These are phyloP conservation scores for Thelephora ganbajun DNA, from an alignment of 768 basidiomycete genomes.

Conservation along the genomic window DNA sequence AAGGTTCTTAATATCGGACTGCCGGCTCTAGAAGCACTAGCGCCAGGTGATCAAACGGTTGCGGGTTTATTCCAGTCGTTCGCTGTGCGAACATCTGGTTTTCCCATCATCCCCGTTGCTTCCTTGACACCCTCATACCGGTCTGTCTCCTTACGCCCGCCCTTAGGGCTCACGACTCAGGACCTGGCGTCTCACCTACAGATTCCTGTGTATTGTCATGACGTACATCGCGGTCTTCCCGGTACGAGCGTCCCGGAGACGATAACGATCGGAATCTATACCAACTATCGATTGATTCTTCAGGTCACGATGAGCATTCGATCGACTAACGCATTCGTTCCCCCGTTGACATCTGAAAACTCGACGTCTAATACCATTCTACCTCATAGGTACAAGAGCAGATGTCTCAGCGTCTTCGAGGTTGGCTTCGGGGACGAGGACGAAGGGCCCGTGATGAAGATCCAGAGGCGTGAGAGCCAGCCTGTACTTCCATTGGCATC, in stretches of 20 bases:
- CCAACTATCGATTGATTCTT: neutral
- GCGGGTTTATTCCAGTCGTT: slow-evolving; percentile 41
- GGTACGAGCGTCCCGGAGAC: slow-evolving; percentile 8
- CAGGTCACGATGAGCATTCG: slow-evolving; percentile 52
- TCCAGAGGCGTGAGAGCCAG: slow-evolving; percentile 30
- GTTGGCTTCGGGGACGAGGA: slow-evolving; percentile 34
- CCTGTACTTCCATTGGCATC: slow-evolving; percentile 37
- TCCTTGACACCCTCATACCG: slow-evolving; percentile 56
- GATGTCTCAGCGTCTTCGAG: slow-evolving; percentile 55
- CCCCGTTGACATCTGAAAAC: neutral
- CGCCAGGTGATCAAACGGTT: slow-evolving; percentile 24
- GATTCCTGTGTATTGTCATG: slow-evolving; percentile 65
- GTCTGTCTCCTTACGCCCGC: slow-evolving; percentile 21
- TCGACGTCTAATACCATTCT: neutral
- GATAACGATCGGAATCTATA: too few species aligned
- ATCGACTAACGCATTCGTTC: slow-evolving; percentile 41
- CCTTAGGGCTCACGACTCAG: slow-evolving; percentile 10
- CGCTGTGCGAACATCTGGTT: slow-evolving; percentile 38
- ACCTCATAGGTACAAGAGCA: slow-evolving; percentile 44
- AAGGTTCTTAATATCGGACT: slow-evolving; percentile 31
- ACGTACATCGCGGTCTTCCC: slow-evolving; percentile 51
- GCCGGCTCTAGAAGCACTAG: slow-evolving; percentile 8
- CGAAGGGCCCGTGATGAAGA: slow-evolving; percentile 30
- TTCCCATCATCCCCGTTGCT: slow-evolving; percentile 31
- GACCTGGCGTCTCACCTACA: neutral